Evolutionary conservation across 129 eudicot genomes (phyloP).

Genomic region (Flaveria trinervia): DNA sequence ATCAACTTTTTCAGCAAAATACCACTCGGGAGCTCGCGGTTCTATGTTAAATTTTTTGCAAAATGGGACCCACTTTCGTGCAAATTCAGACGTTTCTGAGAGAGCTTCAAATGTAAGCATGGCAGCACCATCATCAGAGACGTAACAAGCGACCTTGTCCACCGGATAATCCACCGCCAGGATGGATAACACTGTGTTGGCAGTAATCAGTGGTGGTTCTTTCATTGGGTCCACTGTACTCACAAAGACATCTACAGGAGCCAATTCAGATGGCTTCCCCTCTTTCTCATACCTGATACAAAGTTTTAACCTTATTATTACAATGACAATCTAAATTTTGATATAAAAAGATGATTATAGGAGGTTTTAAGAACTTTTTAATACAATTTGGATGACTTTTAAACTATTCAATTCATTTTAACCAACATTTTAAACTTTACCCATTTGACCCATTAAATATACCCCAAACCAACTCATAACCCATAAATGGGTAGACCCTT

Average conservation of each 20-base stretch:
- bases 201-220: conserved; percentile 94
- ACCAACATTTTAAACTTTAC: neutral
- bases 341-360: too few species aligned
- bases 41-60: conserved; percentile 87
- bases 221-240: conserved; percentile 92
- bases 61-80: conserved; percentile 94
- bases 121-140: conserved; percentile 98
- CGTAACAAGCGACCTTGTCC: conserved; percentile 94
- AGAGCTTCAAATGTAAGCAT: conserved; percentile 98
- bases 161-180: conserved; percentile 95
- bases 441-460: neutral
- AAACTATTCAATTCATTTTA: neutral
- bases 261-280: conserved; percentile 88
- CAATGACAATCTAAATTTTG: neutral
- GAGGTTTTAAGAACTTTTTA: too few species aligned
- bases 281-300: conserved; percentile 82
- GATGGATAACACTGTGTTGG: conserved; percentile 92
- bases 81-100: conserved; percentile 88
- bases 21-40: conserved; percentile 98
- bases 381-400: neutral
- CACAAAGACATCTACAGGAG: conserved; percentile 75
- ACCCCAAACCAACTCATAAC: neutral
- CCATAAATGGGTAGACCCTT: neutral
- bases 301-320: neutral
- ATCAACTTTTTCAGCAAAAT: conserved; percentile 82